Evolutionary conservation across 352 stramenopile species (phyloP).

Genomic region (Pythium vanterpoolii): DNA sequence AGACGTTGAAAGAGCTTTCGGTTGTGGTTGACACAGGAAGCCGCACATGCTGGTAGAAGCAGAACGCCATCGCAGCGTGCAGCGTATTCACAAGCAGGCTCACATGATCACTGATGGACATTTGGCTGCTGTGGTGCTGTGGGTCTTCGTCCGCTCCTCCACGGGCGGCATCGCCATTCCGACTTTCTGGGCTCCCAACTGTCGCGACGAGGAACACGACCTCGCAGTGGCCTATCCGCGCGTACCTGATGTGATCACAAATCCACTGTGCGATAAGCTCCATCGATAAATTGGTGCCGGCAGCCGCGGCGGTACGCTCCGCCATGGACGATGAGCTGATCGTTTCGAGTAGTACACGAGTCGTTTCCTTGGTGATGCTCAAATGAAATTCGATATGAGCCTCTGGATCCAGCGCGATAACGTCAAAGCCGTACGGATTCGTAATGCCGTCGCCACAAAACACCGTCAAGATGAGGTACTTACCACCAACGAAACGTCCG

Average conservation of each 20-base stretch:
- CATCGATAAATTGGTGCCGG: constrained; percentile 70
- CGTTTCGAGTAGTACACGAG: constrained; percentile 52
- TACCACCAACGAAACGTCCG: constrained; percentile 58
- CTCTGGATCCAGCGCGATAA: constrained; percentile 50
- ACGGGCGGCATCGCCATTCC: neutral
- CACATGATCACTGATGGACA: constrained; percentile 1
- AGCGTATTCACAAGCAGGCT: constrained; percentile 18
- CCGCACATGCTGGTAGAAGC: constrained; percentile 15
- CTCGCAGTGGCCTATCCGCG: constrained; percentile 37
- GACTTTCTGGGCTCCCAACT: neutral
- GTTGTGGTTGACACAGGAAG: neutral
- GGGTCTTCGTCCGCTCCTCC: constrained; percentile 4
- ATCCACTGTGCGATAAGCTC: constrained; percentile 59
- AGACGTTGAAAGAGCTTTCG: constrained; percentile 9
- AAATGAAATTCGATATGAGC: constrained; percentile 46
- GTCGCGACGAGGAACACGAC: constrained; percentile 48
- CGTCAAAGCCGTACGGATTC: constrained; percentile 72
- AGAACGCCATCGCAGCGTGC: constrained; percentile 18
- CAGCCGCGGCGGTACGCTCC: constrained; percentile 51
- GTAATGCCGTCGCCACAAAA: constrained; percentile 59
- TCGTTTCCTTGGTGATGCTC: constrained; percentile 58
- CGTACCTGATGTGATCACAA: constrained; percentile 57
- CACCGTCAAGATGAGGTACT: constrained; percentile 64
- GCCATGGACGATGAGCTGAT: constrained; percentile 52
- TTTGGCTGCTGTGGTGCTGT: neutral